Conservation (phyloP, 306 rosid genomes). For the Malus fusca region DNA sequence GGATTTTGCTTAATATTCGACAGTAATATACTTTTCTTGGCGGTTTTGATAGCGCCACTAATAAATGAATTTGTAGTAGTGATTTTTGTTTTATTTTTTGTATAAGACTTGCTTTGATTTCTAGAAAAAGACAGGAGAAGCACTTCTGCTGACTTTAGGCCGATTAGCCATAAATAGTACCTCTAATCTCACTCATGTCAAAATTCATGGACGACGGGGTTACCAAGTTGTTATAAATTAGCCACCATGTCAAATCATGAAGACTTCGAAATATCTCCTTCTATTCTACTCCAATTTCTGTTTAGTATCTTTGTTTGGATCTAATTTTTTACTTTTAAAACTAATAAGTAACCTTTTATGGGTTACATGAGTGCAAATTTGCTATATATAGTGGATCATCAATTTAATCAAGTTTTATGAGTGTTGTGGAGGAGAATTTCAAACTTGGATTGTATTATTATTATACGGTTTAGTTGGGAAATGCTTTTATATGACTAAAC, state of each 20-base stretch:
- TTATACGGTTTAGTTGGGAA: too few species aligned
- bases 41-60: too few species aligned
- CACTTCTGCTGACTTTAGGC: background rate
- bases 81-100: background rate
- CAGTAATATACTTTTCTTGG: too few species aligned
- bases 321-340: too few species aligned
- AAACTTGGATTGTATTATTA: too few species aligned
- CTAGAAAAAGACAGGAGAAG: background rate
- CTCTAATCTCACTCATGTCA: background rate
- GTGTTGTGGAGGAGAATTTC: background rate
- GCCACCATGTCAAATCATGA: background rate
- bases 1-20: too few species aligned
- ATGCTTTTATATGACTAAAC: too few species aligned
- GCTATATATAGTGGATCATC: too few species aligned
- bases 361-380: background rate
- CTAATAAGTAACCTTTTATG: too few species aligned
- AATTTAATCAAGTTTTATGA: too few species aligned
- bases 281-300: background rate
- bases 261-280: background rate
- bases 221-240: background rate
- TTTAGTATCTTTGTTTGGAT: too few species aligned
- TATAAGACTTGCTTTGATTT: background rate
- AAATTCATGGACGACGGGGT: background rate
- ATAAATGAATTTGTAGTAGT: too few species aligned
- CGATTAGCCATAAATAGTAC: background rate